Conservation (phyloP, 371 early-diverging fungal species). For the Lichtheimia ornata region DNA sequence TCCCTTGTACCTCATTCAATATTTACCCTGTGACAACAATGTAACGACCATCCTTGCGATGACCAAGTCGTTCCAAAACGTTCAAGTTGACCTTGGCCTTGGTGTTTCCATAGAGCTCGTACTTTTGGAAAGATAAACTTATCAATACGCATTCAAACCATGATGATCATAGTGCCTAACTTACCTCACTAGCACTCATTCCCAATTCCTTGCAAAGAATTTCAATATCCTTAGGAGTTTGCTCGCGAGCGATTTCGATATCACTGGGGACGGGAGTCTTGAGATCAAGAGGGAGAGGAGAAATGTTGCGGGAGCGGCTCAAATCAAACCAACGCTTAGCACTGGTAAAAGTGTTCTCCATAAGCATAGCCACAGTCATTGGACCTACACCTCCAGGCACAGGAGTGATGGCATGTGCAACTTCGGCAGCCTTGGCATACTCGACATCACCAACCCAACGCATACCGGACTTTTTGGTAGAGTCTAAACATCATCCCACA, state of each 20-base stretch:
- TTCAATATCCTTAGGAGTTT: conserved; percentile 82
- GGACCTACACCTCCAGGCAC: conserved; percentile 98
- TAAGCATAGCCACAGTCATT: conserved; percentile 96
- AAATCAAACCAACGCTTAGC: conserved; percentile 60
- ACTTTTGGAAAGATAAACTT: conserved; percentile 35
- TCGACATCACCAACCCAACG: conserved; percentile 94
- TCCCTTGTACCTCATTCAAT: neutral
- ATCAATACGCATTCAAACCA: neutral
- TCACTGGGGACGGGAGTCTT: conserved; percentile 87
- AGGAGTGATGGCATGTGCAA: conserved; percentile 86
- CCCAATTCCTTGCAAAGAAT: conserved; percentile 86
- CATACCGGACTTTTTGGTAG: conserved; percentile 82
- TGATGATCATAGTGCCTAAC: neutral
- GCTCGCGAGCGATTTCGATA: conserved; percentile 89
- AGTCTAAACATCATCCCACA: conserved; percentile 44
- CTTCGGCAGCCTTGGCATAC: conserved; percentile 65
- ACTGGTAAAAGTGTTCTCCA: conserved; percentile 79
- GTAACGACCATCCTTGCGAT: conserved; percentile 84
- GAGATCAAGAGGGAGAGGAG: conserved; percentile 66
- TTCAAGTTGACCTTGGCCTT: conserved; percentile 90
- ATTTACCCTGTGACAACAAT: conserved; percentile 92
- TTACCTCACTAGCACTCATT: conserved; percentile 64
- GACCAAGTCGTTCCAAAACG: conserved; percentile 79
- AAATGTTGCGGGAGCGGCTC: conserved; percentile 51
- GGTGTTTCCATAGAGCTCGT: conserved; percentile 83